A percentile compares a stretch with the other conserved stretches of the same genome.
Conservation (phyloP, 2,329 filamentous ascomycete species). For the Apiospora koreana region DNA sequence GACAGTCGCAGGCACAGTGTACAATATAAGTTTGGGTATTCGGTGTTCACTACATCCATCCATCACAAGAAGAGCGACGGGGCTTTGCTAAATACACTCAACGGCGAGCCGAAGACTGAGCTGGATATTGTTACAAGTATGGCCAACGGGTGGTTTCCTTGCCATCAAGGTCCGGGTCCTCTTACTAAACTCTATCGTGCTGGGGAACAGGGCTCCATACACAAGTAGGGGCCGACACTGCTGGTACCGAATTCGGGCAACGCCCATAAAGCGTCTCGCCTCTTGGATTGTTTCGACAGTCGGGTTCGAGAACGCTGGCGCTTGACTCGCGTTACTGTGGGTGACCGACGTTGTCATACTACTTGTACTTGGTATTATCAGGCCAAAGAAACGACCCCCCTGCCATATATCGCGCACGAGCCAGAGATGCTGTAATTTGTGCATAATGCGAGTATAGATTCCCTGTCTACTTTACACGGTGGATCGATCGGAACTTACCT, state of each 20-base stretch:
- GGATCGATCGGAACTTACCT: too few relatives aligned
- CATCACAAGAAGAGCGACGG: neutral
- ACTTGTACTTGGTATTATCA: too few relatives aligned
- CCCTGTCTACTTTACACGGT: too few relatives aligned
- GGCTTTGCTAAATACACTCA: neutral
- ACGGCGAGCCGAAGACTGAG: neutral
- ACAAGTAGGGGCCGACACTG: too few relatives aligned
- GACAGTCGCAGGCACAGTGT: neutral
- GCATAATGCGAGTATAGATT: too few relatives aligned
- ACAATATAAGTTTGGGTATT: neutral
- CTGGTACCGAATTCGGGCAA: too few relatives aligned
- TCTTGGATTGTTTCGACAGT: neutral
- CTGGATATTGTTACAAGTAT: neutral
- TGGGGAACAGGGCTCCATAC: neutral
- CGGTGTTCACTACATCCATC: neutral
- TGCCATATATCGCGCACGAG: too few relatives aligned
- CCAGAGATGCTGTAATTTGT: too few relatives aligned
- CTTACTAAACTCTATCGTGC: neutral
- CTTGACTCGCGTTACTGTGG: neutral
- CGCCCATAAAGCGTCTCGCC: too few relatives aligned
- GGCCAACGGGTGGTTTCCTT: neutral
- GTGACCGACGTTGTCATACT: too few relatives aligned
- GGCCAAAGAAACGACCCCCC: too few relatives aligned
- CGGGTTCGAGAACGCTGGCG: neutral
- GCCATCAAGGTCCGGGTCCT: neutral